Conservation (phyloP, 108 stramenopile genomes). For the Cyclotella choctawhatcheeana region DNA sequence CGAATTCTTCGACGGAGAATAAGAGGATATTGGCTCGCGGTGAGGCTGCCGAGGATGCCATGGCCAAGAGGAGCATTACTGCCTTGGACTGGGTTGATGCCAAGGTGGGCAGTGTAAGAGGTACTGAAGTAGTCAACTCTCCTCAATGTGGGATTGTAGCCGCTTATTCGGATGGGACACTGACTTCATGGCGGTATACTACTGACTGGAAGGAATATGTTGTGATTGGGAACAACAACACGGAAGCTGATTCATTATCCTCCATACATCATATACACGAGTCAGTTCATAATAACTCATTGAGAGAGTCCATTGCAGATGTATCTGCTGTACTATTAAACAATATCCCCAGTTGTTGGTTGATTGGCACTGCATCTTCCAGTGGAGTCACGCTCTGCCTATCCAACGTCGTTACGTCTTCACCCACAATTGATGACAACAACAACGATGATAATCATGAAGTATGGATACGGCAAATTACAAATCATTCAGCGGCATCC, state of each 20-base stretch:
- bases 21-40: conserved; percentile 35
- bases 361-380: conserved; percentile 39
- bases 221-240: conserved; percentile 32
- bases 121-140: too few species aligned
- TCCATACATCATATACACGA: too few species aligned
- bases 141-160: conserved; percentile 40
- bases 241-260: too few species aligned
- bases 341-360: conserved; percentile 9
- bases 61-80: conserved; percentile 23
- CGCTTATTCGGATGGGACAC: conserved; percentile 83
- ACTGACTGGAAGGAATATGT: conserved; percentile 37
- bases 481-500: conserved; percentile 42
- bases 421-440: too few species aligned
- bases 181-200: conserved; percentile 59
- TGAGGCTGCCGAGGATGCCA: conserved; percentile 36
- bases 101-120: too few species aligned
- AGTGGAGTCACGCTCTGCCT: conserved; percentile 29
- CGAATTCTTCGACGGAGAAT: background rate
- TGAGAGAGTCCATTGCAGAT: conserved; percentile 32
- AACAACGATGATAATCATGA: too few species aligned
- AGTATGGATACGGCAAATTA: conserved; percentile 11
- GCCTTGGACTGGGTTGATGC: conserved; percentile 18
- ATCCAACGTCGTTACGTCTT: too few species aligned
- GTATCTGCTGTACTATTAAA: conserved; percentile 22
- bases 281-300: conserved; percentile 25